Evolutionary conservation across 1,139 yeast genomes (phyloP), one percentile per base, ranked within the genome.

Genomic region (Hansenula anomala): DNA sequence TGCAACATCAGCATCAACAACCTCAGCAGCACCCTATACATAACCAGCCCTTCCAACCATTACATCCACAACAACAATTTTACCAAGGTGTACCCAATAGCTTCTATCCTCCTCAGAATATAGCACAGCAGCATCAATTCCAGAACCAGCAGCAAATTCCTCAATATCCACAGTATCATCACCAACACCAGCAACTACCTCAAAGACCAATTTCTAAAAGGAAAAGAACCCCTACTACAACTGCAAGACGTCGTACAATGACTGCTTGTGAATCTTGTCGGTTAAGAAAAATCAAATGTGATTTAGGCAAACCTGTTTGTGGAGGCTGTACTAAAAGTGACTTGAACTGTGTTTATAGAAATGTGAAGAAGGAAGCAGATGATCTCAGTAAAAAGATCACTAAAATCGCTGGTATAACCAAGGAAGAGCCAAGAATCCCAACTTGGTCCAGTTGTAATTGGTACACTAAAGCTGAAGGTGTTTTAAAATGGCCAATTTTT

Each of bases 231-330:
- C 31, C 28, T 9, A 34, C 15, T 4, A 29, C 30, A 10, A 27
- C 34, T 7, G 30, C 26, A 3, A 35, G 76, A 26, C 64, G 63
- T 48, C 51, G 77, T 28, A 69, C 73, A 1, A 51, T 66, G 20
- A 67, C 74, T 1, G 75, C 78, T 0, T 72, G 78, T 50, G 75
- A 70, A 41, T 59, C 67, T 3, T 73, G 78, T 47, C 61, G 78
- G 23, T 39, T 62, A 25, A 69, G 68, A 46, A 73, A 73, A 47
- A 64, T 70, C 40, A 69, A 67, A 46, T 73, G 78, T 57, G 77
- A 72, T 45, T 65, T 71, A 39, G 52, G 48, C 20, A 58, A 69
- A 34, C 78, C 78, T 1, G 48, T 61, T 18, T 73, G 78, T 51
- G 70, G 75, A 1, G 52, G 70, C 9, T 73, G 78, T 60, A 31